phyloP scores from a whole-genome alignment of 1,139 yeast genomes.

The Scheffersomyces titani region DNA sequence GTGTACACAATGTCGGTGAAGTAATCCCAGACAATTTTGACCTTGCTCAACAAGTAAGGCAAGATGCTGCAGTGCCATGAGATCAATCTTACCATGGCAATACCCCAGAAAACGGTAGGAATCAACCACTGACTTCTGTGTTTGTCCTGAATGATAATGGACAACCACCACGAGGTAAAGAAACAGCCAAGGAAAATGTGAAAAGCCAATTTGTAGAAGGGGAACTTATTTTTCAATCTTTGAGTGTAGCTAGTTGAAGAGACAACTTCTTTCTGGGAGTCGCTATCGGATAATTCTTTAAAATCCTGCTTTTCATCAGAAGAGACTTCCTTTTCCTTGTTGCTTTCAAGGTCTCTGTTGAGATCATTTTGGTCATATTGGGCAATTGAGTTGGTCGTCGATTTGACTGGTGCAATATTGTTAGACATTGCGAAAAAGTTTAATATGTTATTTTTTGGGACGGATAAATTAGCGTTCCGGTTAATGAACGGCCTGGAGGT shows the following conservation, averaged over 20 bases:
- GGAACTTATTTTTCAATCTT: slow-evolving; percentile 9
- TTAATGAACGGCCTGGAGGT: slow-evolving; percentile 16
- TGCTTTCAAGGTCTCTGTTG: neutral
- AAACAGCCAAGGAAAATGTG: slow-evolving; percentile 42
- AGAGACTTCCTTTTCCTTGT: neutral
- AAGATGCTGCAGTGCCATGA: slow-evolving; percentile 53
- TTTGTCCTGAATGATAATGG: slow-evolving; percentile 54
- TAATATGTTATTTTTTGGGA: neutral
- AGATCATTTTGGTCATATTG: neutral
- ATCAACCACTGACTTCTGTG: slow-evolving; percentile 62
- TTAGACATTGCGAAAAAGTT: neutral
- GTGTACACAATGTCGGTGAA: slow-evolving; percentile 40
- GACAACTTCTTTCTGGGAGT: neutral
- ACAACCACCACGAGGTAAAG: slow-evolving; percentile 70
- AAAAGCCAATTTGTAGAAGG: slow-evolving; percentile 20
- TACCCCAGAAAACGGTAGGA: slow-evolving; percentile 59
- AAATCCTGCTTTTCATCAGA: neutral
- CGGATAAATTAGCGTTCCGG: slow-evolving; percentile 1
- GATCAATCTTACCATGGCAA: slow-evolving; percentile 55
- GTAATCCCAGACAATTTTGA: slow-evolving; percentile 42
- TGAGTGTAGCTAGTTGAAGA: slow-evolving; percentile 3
- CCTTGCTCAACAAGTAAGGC: slow-evolving; percentile 26
- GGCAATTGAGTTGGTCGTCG: neutral
- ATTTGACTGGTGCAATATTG: neutral
- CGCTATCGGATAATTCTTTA: neutral